Percentiles rank a stretch among this genome's conserved stretches.
Evolutionary conservation across 129 eudicot species (phyloP).

Genomic region (Flaveria robusta): DNA sequence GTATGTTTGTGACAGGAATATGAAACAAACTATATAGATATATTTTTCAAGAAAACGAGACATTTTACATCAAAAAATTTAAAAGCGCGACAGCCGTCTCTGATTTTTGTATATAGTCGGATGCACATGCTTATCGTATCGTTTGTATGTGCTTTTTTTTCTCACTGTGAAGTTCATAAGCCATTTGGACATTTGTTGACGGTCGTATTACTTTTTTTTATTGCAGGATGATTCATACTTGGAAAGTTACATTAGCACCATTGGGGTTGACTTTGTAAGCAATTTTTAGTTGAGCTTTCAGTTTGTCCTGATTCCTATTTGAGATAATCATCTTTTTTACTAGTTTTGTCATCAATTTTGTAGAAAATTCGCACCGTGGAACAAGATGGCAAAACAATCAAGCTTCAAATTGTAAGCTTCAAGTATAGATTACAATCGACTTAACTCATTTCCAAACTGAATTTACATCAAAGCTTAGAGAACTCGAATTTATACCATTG

Average conservation of each 20-base stretch:
- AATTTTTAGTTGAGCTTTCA: slow-evolving; percentile 11
- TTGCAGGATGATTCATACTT: slow-evolving; percentile 92
- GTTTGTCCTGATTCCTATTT: background rate
- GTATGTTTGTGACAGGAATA: slow-evolving; percentile 2
- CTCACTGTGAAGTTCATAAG: background rate
- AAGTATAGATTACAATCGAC: too few relatives aligned
- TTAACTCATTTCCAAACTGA: too few relatives aligned
- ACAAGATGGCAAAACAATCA: slow-evolving; percentile 94
- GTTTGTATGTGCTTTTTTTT: background rate
- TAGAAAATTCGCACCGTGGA: slow-evolving; percentile 99
- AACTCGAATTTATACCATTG: too few relatives aligned
- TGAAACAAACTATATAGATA: background rate
- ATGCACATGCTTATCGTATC: background rate
- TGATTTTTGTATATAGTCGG: background rate
- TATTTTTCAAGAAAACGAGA: too few relatives aligned
- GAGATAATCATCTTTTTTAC: slow-evolving; percentile 3
- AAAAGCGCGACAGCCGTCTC: too few relatives aligned
- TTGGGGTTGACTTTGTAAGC: slow-evolving; percentile 98
- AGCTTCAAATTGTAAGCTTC: slow-evolving; percentile 90
- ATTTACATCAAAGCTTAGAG: too few relatives aligned
- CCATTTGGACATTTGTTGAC: background rate
- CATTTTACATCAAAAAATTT: too few relatives aligned
- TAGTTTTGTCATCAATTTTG: slow-evolving; percentile 15
- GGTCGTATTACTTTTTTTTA: slow-evolving; percentile 10
- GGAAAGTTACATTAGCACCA: slow-evolving; percentile 98